Evolutionary conservation across 2,329 filamentous ascomycete species (phyloP).

Genomic region (Gliomastix tumulicola): DNA sequence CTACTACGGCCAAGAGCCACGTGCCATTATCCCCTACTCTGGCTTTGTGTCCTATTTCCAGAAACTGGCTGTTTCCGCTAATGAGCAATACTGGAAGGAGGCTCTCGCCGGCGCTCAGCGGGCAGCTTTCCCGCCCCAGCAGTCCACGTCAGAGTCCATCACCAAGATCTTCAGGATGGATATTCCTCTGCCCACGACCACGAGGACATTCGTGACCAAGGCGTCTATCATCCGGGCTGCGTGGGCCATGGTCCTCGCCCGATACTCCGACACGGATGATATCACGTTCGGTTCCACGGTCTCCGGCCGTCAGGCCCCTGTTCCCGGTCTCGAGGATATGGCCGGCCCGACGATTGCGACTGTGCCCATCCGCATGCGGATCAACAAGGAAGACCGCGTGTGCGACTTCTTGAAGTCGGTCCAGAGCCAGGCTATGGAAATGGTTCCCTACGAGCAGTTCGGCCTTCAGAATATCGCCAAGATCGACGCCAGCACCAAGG

Average conservation of each 20-base stretch:
- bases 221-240: conserved; percentile 8
- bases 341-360: conserved; percentile 8
- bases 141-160: too few species aligned
- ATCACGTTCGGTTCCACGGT: conserved; percentile 9
- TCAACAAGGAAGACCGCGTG: neutral
- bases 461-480: conserved; percentile 17
- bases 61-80: neutral
- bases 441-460: conserved; percentile 13
- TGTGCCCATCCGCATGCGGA: conserved; percentile 3
- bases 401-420: conserved; percentile 8
- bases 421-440: conserved; percentile 12
- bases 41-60: conserved; percentile 28
- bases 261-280: conserved; percentile 3
- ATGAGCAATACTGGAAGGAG: conserved; percentile 4
- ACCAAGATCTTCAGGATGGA: too few species aligned
- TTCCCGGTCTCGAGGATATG: conserved; percentile 8
- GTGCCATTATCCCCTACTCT: too few species aligned
- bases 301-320: conserved; percentile 10
- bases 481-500: conserved; percentile 3
- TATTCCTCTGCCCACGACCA: too few species aligned
- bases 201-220: neutral
- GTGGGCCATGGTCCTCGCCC: conserved; percentile 9
- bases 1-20: too few species aligned
- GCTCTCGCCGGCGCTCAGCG: conserved; percentile 5
- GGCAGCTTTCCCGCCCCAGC: conserved; percentile 1